Conservation (phyloP, 192 early-diverging fungal species). For the Phycomyces blakesleeanus region DNA sequence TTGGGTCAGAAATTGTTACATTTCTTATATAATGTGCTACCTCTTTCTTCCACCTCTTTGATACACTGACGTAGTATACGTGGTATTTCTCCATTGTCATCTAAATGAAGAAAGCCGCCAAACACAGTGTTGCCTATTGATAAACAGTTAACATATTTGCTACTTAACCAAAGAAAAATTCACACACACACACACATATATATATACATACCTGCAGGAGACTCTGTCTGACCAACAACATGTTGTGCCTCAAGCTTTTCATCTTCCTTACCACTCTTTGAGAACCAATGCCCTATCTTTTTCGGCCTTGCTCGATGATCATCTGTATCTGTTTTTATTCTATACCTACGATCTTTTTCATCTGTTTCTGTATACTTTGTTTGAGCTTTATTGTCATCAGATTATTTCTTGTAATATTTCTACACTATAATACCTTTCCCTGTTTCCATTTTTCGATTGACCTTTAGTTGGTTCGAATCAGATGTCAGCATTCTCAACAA, state of each 20-base stretch:
- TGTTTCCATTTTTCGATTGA: conserved; percentile 23
- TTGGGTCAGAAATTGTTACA: not conserved
- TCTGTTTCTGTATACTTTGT: not conserved
- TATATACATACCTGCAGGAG: conserved; percentile 10
- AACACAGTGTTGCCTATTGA: conserved; percentile 25
- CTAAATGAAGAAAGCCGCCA: conserved; percentile 30
- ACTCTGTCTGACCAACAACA: conserved; percentile 2
- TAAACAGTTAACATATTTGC: too few species aligned
- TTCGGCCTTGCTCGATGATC: not conserved
- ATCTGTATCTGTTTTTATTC: not conserved
- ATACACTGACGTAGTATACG: conserved; percentile 67
- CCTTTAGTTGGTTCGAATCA: conserved; percentile 29
- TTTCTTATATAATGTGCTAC: too few species aligned
- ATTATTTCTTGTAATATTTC: too few species aligned
- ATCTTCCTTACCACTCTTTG: not conserved
- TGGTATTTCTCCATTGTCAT: conserved; percentile 48
- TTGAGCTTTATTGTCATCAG: too few species aligned
- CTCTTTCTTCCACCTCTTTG: conserved; percentile 65
- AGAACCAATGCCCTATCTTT: conserved; percentile 13
- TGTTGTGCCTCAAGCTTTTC: conserved; percentile 1
- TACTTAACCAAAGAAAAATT: too few species aligned
- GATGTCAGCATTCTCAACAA: conserved; percentile 15
- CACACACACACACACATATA: too few species aligned
- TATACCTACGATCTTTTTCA: not conserved
- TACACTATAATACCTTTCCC: not conserved